Conservation (phyloP, 2,329 filamentous ascomycete species). For the Sporothrix pallida region DNA sequence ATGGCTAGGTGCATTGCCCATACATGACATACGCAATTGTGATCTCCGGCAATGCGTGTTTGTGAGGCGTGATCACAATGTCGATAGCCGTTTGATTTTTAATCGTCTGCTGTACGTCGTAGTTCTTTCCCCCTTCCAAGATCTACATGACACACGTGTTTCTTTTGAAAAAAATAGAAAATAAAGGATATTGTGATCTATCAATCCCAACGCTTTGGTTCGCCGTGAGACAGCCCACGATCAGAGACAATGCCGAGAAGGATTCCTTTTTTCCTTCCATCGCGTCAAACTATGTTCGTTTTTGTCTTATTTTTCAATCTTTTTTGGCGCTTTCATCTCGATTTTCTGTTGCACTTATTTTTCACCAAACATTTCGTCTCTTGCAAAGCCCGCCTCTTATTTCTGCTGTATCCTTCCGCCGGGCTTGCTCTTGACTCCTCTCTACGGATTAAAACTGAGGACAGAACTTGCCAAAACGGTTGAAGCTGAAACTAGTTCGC, state of each 20-base stretch:
- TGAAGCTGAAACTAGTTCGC: constrained; percentile 11
- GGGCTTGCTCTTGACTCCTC: too few species aligned
- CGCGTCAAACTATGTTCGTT: background rate
- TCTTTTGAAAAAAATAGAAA: background rate
- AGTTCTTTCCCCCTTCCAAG: background rate
- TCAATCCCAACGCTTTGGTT: background rate
- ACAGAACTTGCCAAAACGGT: background rate
- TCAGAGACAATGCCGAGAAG: constrained; percentile 11
- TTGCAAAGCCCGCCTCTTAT: too few species aligned
- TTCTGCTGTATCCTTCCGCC: too few species aligned
- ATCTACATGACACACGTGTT: background rate
- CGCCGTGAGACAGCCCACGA: background rate
- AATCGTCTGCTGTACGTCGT: background rate
- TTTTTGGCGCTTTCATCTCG: background rate
- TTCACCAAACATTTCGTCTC: too few species aligned
- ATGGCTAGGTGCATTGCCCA: background rate
- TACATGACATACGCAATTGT: background rate
- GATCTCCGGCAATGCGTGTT: background rate
- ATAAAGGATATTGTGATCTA: background rate
- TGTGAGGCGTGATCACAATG: background rate
- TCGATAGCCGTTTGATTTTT: background rate
- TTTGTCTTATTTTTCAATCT: background rate
- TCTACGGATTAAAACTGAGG: too few species aligned
- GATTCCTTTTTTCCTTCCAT: background rate
- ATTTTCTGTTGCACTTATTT: too few species aligned